A percentile compares a stretch with the other conserved stretches of the same genome.
Evolutionary conservation across 306 rosid genomes (phyloP).

Genomic region (Vigna hirtella): DNA sequence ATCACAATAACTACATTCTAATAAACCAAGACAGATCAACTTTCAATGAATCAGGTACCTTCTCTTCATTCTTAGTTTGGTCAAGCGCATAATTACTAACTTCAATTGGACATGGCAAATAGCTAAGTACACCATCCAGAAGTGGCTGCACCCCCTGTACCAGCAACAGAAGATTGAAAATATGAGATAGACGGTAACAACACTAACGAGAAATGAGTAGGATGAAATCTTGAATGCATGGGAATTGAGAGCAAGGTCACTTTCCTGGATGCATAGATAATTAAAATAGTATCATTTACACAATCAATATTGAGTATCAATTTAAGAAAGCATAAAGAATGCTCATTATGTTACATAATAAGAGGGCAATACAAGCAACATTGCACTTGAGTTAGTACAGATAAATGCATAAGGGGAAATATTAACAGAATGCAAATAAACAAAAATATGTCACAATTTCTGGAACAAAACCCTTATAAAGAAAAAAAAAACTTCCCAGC

Average conservation of each 20-base stretch:
- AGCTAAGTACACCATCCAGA: conserved; percentile 82
- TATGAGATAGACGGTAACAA: conserved; percentile 22
- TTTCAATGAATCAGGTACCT: conserved; percentile 58
- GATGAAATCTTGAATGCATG: conserved; percentile 25
- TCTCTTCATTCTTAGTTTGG: conserved; percentile 87
- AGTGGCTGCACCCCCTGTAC: conserved; percentile 97
- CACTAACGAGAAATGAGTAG: conserved; percentile 4
- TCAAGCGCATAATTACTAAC: conserved; percentile 90
- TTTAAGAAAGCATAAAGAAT: conserved; percentile 21
- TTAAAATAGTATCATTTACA: conserved; percentile 33
- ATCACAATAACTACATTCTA: conserved; percentile 30
- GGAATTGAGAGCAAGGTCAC: conserved; percentile 4
- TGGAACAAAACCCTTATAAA: background rate
- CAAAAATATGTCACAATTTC: conserved; percentile 17
- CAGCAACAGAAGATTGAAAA: conserved; percentile 47
- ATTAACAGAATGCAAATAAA: conserved; percentile 28
- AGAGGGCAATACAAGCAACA: conserved; percentile 18
- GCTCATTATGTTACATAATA: background rate
- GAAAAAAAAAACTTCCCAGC: background rate
- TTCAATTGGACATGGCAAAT: conserved; percentile 96
- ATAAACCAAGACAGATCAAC: conserved; percentile 36
- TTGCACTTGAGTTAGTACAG: background rate
- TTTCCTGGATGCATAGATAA: conserved; percentile 6
- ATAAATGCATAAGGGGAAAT: conserved; percentile 10
- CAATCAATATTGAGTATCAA: conserved; percentile 9